A percentile compares a stretch with the other conserved stretches of the same genome.
phyloP scores from a whole-genome alignment of 2,329 filamentous ascomycete genomes.

The Raffaelea deltoideospora region DNA sequence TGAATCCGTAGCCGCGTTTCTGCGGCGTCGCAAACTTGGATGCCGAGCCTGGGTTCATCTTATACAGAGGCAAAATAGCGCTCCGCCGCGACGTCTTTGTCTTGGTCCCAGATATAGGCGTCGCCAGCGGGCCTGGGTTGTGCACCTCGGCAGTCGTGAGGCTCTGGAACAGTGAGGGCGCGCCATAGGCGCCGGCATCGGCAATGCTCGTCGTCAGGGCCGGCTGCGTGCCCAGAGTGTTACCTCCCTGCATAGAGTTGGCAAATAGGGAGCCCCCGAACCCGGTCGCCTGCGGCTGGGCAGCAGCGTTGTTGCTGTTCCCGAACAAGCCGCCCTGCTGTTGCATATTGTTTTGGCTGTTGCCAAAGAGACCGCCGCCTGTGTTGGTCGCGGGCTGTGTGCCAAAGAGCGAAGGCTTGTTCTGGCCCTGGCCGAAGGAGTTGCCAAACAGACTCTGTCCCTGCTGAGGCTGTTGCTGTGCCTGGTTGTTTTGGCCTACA shows the following conservation, averaged over 20 bases:
- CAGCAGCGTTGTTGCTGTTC: slow-evolving; percentile 26
- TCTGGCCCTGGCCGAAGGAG: slow-evolving; percentile 31
- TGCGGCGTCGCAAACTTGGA: slow-evolving; percentile 72
- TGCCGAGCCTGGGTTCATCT: slow-evolving; percentile 67
- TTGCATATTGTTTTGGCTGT: slow-evolving; percentile 16
- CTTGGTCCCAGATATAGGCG: slow-evolving; percentile 64
- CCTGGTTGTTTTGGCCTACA: slow-evolving; percentile 17
- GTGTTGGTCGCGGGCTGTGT: slow-evolving; percentile 24
- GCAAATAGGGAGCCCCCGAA: slow-evolving; percentile 45
- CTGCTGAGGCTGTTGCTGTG: slow-evolving; percentile 20
- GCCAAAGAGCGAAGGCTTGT: slow-evolving; percentile 42
- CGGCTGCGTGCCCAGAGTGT: slow-evolving; percentile 37
- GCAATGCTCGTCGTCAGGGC: slow-evolving; percentile 64
- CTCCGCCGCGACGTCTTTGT: slow-evolving; percentile 56
- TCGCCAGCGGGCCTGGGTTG: slow-evolving; percentile 82
- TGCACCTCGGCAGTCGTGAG: slow-evolving; percentile 44
- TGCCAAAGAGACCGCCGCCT: slow-evolving; percentile 42
- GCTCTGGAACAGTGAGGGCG: slow-evolving; percentile 68
- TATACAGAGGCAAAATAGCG: slow-evolving; percentile 72
- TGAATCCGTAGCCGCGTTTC: slow-evolving; percentile 80
- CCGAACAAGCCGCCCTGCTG: slow-evolving; percentile 30
- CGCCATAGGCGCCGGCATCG: slow-evolving; percentile 81
- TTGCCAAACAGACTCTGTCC: slow-evolving; percentile 28
- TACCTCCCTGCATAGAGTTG: slow-evolving; percentile 23
- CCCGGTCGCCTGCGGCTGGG: slow-evolving; percentile 30